Percentiles rank a stretch among this genome's conserved stretches.
These are phyloP conservation scores for Candida coquimbonensis DNA, from an alignment of 805 yeast genomes.

Conservation along the genomic window DNA sequence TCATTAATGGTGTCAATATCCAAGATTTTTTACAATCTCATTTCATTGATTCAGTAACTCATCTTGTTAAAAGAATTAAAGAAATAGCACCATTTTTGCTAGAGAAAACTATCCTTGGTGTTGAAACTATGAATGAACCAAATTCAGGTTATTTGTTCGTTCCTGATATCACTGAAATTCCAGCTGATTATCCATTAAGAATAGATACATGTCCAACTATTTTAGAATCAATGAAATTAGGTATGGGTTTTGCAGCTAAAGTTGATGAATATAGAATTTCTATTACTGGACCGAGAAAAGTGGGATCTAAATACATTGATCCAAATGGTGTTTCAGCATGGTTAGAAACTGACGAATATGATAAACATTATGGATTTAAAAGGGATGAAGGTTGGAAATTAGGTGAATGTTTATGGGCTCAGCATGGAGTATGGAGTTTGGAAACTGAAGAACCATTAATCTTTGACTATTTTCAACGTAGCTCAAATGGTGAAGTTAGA, in stretches of 20 bases:
- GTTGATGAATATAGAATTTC: constrained; percentile 69
- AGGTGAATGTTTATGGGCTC: constrained; percentile 77
- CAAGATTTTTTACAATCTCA: constrained; percentile 70
- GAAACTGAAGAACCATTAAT: constrained; percentile 29
- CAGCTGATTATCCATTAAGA: constrained; percentile 57
- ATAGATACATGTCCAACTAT: constrained; percentile 82
- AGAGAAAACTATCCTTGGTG: constrained; percentile 54
- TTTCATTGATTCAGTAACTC: constrained; percentile 47
- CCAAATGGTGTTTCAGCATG: constrained; percentile 68
- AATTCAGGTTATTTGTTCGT: constrained; percentile 67
- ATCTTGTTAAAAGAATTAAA: constrained; percentile 37
- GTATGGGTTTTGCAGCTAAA: constrained; percentile 65
- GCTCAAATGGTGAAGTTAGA: too few species aligned
- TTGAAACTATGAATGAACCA: constrained; percentile 86
- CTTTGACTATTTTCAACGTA: constrained; percentile 44
- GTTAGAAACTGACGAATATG: constrained; percentile 51
- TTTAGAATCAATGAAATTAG: constrained; percentile 64
- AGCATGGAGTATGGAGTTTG: constrained; percentile 69
- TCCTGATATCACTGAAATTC: constrained; percentile 44
- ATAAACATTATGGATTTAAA: constrained; percentile 62
- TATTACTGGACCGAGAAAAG: constrained; percentile 68
- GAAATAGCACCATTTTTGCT: constrained; percentile 37
- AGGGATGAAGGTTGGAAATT: constrained; percentile 59
- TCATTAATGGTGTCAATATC: constrained; percentile 64
- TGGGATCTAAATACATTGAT: constrained; percentile 48